phyloP scores from a whole-genome alignment of 305 asterid genomes.

The Fraxinus floribunda region DNA sequence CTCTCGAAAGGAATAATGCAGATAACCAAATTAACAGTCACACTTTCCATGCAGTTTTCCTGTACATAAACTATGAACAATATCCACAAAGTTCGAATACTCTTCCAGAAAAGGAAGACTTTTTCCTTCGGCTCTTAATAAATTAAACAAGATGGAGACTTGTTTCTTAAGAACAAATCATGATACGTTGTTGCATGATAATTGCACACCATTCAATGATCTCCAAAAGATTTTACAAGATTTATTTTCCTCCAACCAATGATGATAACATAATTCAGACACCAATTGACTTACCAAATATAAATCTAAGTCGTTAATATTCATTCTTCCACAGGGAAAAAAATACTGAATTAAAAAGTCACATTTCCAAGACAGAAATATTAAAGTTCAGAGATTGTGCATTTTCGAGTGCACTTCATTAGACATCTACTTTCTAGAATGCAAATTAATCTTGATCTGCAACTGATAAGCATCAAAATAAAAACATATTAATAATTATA shows the following conservation, averaged over 20 bases:
- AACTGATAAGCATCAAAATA: conserved; percentile 13
- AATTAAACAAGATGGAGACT: background rate
- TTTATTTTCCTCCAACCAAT: background rate
- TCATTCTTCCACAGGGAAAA: background rate
- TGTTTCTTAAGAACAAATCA: background rate
- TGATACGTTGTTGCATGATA: background rate
- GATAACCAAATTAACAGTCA: background rate
- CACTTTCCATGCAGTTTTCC: background rate
- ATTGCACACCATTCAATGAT: background rate
- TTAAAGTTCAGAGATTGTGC: background rate
- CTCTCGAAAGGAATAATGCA: background rate
- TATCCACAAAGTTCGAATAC: background rate
- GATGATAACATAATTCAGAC: background rate
- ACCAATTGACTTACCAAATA: conserved; percentile 1
- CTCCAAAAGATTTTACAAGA: background rate
- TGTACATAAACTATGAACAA: background rate
- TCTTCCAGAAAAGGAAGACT: too few species aligned
- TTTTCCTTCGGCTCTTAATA: background rate
- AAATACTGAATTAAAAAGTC: background rate
- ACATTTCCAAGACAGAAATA: background rate
- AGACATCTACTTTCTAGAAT: background rate
- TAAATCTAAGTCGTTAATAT: background rate
- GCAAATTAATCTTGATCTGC: conserved; percentile 27
- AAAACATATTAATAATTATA: background rate
- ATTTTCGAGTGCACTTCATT: background rate